Conservation (phyloP, 208 protist genomes). For the Kentomonas sorsogonicus region DNA sequence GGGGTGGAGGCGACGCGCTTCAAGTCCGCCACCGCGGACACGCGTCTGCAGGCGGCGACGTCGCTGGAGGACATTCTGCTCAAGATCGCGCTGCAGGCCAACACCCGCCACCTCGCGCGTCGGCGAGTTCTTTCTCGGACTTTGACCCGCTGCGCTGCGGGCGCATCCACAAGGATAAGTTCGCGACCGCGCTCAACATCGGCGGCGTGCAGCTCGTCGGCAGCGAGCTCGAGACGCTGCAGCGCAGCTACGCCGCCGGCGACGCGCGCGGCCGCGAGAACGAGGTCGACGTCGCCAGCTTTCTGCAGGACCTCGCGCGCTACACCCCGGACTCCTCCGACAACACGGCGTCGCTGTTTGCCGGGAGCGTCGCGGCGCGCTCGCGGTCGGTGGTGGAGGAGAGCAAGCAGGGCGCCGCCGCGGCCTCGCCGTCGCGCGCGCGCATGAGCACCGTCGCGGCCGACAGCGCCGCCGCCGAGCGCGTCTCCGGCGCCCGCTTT, state of each 20-base stretch:
- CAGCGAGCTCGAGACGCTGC: conserved; percentile 40
- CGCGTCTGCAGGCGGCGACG: conserved; percentile 21
- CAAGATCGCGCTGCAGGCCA: conserved; percentile 48
- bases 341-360: too few species aligned
- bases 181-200: conserved; percentile 62
- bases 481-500: conserved; percentile 11
- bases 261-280: conserved; percentile 15
- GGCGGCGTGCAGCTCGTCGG: conserved; percentile 42
- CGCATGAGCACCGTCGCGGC: background rate
- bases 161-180: conserved; percentile 38
- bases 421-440: background rate
- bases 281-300: background rate
- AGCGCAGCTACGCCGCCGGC: conserved; percentile 29
- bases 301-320: background rate
- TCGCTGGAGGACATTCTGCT: conserved; percentile 35
- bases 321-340: too few species aligned
- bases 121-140: conserved; percentile 71
- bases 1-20: conserved; percentile 1
- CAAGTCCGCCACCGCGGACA: background rate
- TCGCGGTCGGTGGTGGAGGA: too few species aligned
- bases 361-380: too few species aligned
- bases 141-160: conserved; percentile 79
- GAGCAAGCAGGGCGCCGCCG: background rate
- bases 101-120: conserved; percentile 46
- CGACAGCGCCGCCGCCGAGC: background rate